Evolutionary conservation across 345 rosid genomes (phyloP), one percentile per base, ranked within the genome.

Genomic region (Eucalyptus urophylla): DNA sequence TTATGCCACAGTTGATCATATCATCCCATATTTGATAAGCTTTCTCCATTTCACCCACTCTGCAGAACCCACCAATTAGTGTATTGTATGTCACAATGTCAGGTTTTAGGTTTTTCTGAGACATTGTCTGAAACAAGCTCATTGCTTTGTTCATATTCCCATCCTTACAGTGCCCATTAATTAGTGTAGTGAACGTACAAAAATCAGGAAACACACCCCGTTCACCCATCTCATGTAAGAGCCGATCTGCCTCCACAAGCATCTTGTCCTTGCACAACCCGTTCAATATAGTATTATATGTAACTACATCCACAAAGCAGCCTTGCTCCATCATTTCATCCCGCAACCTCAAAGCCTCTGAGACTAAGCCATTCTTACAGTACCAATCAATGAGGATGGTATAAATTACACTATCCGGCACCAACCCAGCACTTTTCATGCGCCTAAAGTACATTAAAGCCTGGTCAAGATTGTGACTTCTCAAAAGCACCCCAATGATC

Each of bases 81-180:
- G 97, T 94, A 92, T 96, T 96, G 93, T 92, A 97, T 4, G 98
- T 94, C 92, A 96, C 98, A 86, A 93, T 93, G 81, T 96, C 98
- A 43, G 96, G 94, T 88, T 93, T 94, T 86, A 96, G 94, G 90
- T 92, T 94, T 92, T 93, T 92, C 87, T 92, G 93, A 15, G 91
- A 91, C 98, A 96, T 97, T 87, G 90, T 91, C 67, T 91, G 90
- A 51, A 95, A 96, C 51, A 95, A 90, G 90, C 90, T 92, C 37
- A 93, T 87, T 44, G 98, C 97, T 87, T 91, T 93, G 29, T 89
- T 87, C 93, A 95, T 93, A 91, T 96, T 92, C n/a, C 97, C 96
- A 49, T 93, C 93, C 98, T 94, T 96, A 90, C 98, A 95, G 86
- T 95, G 95, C 16, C 97, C 97, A 91, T 92, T 91, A 86, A 96